Conservation (phyloP, 108 stramenopile genomes). For the Cyclotella baltica region DNA sequence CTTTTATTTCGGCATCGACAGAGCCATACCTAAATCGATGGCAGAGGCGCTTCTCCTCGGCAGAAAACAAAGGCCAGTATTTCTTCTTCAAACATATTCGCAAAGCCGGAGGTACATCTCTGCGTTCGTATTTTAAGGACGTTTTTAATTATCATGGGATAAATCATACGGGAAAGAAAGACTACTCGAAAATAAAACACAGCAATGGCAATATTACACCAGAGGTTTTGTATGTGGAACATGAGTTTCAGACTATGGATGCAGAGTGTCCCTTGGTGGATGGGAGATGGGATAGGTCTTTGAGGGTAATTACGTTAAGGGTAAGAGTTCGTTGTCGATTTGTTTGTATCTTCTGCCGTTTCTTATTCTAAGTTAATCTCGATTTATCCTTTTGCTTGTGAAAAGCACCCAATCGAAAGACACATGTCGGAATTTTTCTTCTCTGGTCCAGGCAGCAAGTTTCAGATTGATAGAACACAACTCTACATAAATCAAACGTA, state of each 20-base stretch:
- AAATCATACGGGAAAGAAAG: neutral
- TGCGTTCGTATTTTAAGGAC: slow-evolving; percentile 27
- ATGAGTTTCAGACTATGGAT: slow-evolving; percentile 43
- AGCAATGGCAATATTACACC: neutral
- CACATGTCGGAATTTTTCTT: slow-evolving; percentile 45
- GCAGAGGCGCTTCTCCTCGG: slow-evolving; percentile 9
- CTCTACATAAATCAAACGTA: slow-evolving; percentile 38
- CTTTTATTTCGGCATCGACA: neutral
- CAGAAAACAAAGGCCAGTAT: slow-evolving; percentile 1
- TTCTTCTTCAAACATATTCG: slow-evolving; percentile 45
- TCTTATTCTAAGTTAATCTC: neutral
- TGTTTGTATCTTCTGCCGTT: neutral
- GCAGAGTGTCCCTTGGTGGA: slow-evolving; percentile 25
- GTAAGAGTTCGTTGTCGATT: slow-evolving; percentile 1
- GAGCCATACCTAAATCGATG: slow-evolving; percentile 21
- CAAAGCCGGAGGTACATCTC: slow-evolving; percentile 40
- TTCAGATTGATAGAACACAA: slow-evolving; percentile 19
- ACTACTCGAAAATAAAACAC: neutral
- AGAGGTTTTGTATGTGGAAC: slow-evolving; percentile 32
- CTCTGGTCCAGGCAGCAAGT: neutral
- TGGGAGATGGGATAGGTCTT: slow-evolving; percentile 30
- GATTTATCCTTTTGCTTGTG: neutral
- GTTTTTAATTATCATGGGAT: slow-evolving; percentile 29
- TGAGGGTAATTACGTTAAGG: slow-evolving; percentile 29
- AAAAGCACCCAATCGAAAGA: slow-evolving; percentile 40